These are phyloP conservation scores for Diaporthe capsici DNA, from an alignment of 2,329 filamentous ascomycete genomes.

Conservation along the genomic window DNA sequence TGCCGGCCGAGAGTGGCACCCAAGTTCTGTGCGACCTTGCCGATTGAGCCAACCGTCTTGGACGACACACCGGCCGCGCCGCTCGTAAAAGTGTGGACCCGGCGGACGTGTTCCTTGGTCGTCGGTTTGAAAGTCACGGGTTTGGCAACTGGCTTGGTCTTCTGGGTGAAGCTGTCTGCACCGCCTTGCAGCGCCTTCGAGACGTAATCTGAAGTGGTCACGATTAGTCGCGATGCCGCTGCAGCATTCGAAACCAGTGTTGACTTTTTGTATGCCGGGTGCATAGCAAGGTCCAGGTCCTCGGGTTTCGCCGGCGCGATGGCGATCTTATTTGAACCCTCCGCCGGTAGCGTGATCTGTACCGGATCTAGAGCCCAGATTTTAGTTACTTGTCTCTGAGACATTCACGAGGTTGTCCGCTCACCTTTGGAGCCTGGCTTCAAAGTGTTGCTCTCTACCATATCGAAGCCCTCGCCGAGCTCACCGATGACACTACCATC, in stretches of 20 bases:
- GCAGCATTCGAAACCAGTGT: conserved; percentile 88
- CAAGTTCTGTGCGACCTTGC: conserved; percentile 88
- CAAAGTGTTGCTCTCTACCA: conserved; percentile 82
- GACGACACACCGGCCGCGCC: conserved; percentile 84
- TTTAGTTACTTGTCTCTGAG: conserved; percentile 24
- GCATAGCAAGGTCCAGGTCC: conserved; percentile 82
- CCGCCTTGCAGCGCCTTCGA: conserved; percentile 82
- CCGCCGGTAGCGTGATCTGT: conserved; percentile 80
- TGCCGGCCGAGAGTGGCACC: conserved; percentile 82
- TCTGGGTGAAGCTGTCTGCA: conserved; percentile 85
- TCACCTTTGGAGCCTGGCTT: conserved; percentile 92
- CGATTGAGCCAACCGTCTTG: conserved; percentile 88
- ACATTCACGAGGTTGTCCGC: conserved; percentile 44
- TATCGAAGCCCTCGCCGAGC: conserved; percentile 83
- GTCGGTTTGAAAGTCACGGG: conserved; percentile 90
- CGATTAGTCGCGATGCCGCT: conserved; percentile 90
- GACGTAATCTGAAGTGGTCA: conserved; percentile 86
- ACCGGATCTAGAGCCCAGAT: conserved; percentile 74
- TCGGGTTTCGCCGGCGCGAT: conserved; percentile 78
- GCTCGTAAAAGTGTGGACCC: conserved; percentile 88
- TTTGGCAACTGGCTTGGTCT: conserved; percentile 81
- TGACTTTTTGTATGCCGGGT: conserved; percentile 93
- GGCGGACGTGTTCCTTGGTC: conserved; percentile 87
- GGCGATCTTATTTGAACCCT: conserved; percentile 74
- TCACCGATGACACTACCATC: conserved; percentile 96